phyloP scores from a whole-genome alignment of 2,329 filamentous ascomycete genomes.

The Claviceps africana region DNA sequence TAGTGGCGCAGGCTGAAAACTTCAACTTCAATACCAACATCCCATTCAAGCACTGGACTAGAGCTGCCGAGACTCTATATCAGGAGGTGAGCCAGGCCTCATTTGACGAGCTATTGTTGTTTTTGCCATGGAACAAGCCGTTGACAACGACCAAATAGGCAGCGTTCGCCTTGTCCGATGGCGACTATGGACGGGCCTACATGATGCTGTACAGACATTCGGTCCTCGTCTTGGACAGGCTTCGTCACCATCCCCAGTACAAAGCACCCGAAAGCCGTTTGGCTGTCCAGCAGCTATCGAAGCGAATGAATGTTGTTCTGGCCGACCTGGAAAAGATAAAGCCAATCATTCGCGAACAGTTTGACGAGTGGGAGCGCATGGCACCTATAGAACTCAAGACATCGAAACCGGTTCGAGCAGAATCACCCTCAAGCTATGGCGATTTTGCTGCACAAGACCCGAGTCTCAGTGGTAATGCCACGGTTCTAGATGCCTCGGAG shows the following conservation, averaged over 20 bases:
- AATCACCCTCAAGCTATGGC: slow-evolving; percentile 23
- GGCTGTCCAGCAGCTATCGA: slow-evolving; percentile 39
- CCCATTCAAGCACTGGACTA: slow-evolving; percentile 66
- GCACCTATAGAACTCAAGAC: slow-evolving; percentile 22
- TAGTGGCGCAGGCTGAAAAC: slow-evolving; percentile 59
- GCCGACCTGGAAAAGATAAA: slow-evolving; percentile 64
- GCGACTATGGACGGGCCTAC: slow-evolving; percentile 78
- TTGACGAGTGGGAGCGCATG: slow-evolving; percentile 52
- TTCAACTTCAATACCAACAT: slow-evolving; percentile 72
- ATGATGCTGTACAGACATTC: slow-evolving; percentile 84
- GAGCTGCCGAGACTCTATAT: slow-evolving; percentile 63
- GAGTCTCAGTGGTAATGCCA: slow-evolving; percentile 40
- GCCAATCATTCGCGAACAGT: slow-evolving; percentile 58
- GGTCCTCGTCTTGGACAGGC: slow-evolving; percentile 61
- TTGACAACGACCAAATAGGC: slow-evolving; percentile 40
- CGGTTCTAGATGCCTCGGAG: slow-evolving; percentile 54
- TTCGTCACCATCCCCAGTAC: slow-evolving; percentile 64
- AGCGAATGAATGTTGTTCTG: slow-evolving; percentile 44
- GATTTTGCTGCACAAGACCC: slow-evolving; percentile 44
- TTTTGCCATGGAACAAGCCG: background rate
- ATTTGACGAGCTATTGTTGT: background rate
- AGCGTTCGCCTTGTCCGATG: slow-evolving; percentile 69
- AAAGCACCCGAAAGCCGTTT: slow-evolving; percentile 51
- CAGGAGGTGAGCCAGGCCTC: slow-evolving; percentile 52
- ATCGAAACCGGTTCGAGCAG: slow-evolving; percentile 8